Evolutionary conservation across 208 protist species (phyloP), one percentile per base, ranked within the genome.

Genomic region (Blastocrithidia nonstop): DNA sequence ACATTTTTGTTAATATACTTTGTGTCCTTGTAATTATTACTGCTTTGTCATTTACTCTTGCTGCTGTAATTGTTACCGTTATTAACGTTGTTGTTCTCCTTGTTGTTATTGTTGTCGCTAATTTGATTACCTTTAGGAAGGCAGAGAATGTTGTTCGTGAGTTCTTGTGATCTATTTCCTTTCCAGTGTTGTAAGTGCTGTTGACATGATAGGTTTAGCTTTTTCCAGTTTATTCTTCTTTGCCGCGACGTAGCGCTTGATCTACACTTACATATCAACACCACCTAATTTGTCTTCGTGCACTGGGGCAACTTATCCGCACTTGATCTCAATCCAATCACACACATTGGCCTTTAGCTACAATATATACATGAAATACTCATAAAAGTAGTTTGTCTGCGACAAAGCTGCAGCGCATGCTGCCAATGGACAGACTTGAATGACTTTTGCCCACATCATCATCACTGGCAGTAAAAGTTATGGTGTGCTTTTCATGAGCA

Each of bases 401-500:
- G 88, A 50, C 50, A n/a, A n/a, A n/a, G n/a, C n/a, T 44, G 87
- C 76, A 29, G 41, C 53, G 43, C 68, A 86, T 19, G 65, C 67
- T 45, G 70, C 64, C 7, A 26, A 42, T 4, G 66, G 60, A 58
- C 85, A 68, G 16, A 66, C 59, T 13, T 73, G 76, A 17, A 89
- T 46, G 20, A 85, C 56, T 50, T 92, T 78, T 77, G 85, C 88
- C 79, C 84, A 93, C 27, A 93, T 53, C 38, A 85, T 63, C 50
- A 65, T 80, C 21, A 82, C 60, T 27, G 88, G 66, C 1, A 89
- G 57, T 39, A 82, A 81, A 8, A 80, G 65, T 20, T 90, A 71
- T 2, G 78, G 81, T n/a, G 52, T 55, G 36, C 78, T 62, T 36
- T 78, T 76, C 17, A 98, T 74, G 13, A 99, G 78, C 54, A 96